Evolutionary conservation across 768 basidiomycete genomes (phyloP).

Genomic region (Tulasnella sp.): DNA sequence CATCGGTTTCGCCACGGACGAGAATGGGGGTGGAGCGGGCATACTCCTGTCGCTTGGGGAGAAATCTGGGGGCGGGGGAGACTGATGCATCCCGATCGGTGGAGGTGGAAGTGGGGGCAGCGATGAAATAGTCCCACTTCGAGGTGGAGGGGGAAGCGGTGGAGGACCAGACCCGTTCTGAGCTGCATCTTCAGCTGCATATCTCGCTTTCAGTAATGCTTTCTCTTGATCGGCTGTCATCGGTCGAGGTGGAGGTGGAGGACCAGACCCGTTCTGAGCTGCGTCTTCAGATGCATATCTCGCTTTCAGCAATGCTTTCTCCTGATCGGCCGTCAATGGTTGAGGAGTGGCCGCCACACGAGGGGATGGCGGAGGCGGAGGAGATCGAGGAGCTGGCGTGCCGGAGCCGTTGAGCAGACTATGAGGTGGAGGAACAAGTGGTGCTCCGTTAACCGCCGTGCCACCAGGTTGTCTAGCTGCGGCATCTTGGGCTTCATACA

Average conservation of each 20-base stretch:
- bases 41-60: neutral
- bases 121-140: neutral
- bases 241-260: neutral
- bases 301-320: slow-evolving; percentile 52
- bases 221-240: too few species aligned
- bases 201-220: slow-evolving; percentile 54
- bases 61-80: neutral
- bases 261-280: neutral
- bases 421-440: slow-evolving; percentile 2
- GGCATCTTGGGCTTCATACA: slow-evolving; percentile 60
- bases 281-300: slow-evolving; percentile 53
- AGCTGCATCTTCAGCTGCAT: slow-evolving; percentile 46
- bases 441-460: slow-evolving; percentile 17
- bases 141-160: slow-evolving; percentile 1
- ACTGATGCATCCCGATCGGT: neutral
- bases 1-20: neutral
- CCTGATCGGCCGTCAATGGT: slow-evolving; percentile 62
- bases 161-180: neutral
- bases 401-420: slow-evolving; percentile 7
- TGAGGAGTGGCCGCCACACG: slow-evolving; percentile 26
- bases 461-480: slow-evolving; percentile 32
- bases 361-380: slow-evolving; percentile 26
- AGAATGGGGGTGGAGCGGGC: neutral
- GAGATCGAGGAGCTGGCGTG: slow-evolving; percentile 27
- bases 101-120: neutral